A percentile compares a stretch with the other conserved stretches of the same genome.
Conservation (phyloP, 345 rosid genomes). For the Raphanus raphanistrum region DNA sequence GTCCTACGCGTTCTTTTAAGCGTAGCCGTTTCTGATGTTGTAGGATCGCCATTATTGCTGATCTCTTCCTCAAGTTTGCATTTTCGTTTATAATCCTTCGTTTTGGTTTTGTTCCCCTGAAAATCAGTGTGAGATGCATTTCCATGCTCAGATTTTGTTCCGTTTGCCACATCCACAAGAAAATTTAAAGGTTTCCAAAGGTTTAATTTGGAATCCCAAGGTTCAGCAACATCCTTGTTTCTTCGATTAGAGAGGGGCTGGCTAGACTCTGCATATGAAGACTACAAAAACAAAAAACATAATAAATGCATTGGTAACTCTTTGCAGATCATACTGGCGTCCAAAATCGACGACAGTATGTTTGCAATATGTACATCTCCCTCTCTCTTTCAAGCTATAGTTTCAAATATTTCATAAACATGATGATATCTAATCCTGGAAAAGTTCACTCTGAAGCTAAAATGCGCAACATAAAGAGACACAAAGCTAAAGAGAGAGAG, state of each 20-base stretch:
- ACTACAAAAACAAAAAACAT: constrained; percentile 24
- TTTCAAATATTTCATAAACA: background rate
- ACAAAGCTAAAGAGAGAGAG: constrained; percentile 25
- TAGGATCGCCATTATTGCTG: constrained; percentile 48
- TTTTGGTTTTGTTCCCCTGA: constrained; percentile 48
- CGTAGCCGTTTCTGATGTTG: constrained; percentile 54
- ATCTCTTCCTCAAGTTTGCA: constrained; percentile 53
- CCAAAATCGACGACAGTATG: too few relatives aligned
- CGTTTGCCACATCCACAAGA: constrained; percentile 94
- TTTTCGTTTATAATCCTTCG: constrained; percentile 51
- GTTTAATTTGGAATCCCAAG: constrained; percentile 67
- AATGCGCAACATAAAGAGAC: constrained; percentile 6
- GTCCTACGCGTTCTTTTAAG: constrained; percentile 64
- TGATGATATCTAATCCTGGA: background rate
- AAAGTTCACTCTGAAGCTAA: constrained; percentile 11
- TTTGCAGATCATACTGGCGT: background rate
- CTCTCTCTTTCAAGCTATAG: too few relatives aligned
- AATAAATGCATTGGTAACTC: constrained; percentile 7
- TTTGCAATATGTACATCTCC: too few relatives aligned
- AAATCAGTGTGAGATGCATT: constrained; percentile 43
- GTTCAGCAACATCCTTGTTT: constrained; percentile 47
- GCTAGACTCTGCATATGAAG: constrained; percentile 58
- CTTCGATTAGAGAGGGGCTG: constrained; percentile 39
- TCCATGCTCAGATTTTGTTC: constrained; percentile 55
- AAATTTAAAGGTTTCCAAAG: constrained; percentile 84